Base-by-base conservation (phyloP, 257 asterid genomes). In the Oldenlandia corymbosa region DNA sequence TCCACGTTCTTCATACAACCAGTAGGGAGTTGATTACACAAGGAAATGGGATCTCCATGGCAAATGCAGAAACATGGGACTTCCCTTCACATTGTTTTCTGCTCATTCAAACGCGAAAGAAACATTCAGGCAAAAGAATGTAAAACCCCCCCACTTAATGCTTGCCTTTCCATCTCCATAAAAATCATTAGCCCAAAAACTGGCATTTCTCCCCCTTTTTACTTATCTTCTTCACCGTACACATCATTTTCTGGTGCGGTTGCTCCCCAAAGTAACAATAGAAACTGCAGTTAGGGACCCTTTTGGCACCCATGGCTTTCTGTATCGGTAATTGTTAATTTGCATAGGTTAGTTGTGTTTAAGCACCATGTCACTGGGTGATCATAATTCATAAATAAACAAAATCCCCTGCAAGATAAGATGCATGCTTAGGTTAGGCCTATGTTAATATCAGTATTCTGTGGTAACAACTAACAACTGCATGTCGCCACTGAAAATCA, bases 341-440 rank as follows among this genome's bases (percentile, higher is more conserved):
- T 21, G 34, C 47, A 43, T 58, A 70, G n/a, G n/a, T n/a, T n/a
- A n/a, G n/a, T n/a, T n/a, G n/a, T n/a, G n/a, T n/a, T 39, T 59
- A 30, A n/a, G 47, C 30, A 7, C 8, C 37, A 5, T 26, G 23
- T 37, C 39, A 66, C 64, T 14, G 36, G 59, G 68, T 48, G 13
- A 56, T 27, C 20, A 7, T 12, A 16, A 34, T n/a, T 34, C 36
- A 53, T 47, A 27, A 32, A 61, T 42, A 68, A 36, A 64, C 41
- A 30, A 34, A 68, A 43, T 30, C 64, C 70, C 84, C 88, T 81
- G 80, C 72, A 49, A 54, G 50, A 32, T 57, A 17, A 39, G 55
- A 36, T 55, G 56, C n/a, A 55, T 9, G 14, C 27, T 28, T 39
- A 20, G 56, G 47, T 47, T 39, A 36, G 50, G 61, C 21, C 13